phyloP scores from a whole-genome alignment of 2,329 filamentous ascomycete genomes.

The Thielaviopsis musarum region DNA sequence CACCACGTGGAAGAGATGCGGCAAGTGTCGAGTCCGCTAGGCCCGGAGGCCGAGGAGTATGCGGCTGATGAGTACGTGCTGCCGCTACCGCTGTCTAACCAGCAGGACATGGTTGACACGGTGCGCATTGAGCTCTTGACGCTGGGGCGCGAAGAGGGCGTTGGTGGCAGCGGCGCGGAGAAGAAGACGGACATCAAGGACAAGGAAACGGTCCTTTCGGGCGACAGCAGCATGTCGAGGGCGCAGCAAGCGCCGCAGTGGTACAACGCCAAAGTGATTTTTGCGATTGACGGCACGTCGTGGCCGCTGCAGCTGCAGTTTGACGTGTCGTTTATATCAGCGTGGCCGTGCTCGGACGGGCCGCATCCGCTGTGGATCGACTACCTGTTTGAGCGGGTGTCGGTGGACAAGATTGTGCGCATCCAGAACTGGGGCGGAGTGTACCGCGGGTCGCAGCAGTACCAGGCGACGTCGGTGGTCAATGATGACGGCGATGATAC shows the following conservation, averaged over 20 bases:
- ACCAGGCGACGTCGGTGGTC: conserved; percentile 12
- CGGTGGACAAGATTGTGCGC: conserved; percentile 47
- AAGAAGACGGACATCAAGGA: not conserved
- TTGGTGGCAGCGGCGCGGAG: not conserved
- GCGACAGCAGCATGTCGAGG: not conserved
- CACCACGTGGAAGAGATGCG: conserved; percentile 49
- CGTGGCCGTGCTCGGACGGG: conserved; percentile 45
- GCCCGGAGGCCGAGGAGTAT: conserved; percentile 43
- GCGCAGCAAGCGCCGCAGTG: conserved; percentile 21
- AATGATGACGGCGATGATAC: conserved; percentile 17
- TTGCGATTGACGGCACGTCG: conserved; percentile 44
- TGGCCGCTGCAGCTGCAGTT: conserved; percentile 47
- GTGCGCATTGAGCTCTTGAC: conserved; percentile 53
- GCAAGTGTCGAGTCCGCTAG: conserved; percentile 51
- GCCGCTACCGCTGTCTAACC: conserved; percentile 36
- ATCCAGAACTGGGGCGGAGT: conserved; percentile 48
- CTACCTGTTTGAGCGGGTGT: conserved; percentile 42
- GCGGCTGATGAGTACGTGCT: conserved; percentile 50
- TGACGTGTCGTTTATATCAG: conserved; percentile 49
- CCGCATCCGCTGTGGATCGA: conserved; percentile 59
- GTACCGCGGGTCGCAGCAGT: conserved; percentile 17
- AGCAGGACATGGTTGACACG: conserved; percentile 42
- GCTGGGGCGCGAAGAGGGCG: conserved; percentile 26
- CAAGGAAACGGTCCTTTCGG: conserved; percentile 12
- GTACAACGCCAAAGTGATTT: conserved; percentile 45